phyloP scores from a whole-genome alignment of 805 yeast genomes.

The Metschnikowia cubensis region DNA sequence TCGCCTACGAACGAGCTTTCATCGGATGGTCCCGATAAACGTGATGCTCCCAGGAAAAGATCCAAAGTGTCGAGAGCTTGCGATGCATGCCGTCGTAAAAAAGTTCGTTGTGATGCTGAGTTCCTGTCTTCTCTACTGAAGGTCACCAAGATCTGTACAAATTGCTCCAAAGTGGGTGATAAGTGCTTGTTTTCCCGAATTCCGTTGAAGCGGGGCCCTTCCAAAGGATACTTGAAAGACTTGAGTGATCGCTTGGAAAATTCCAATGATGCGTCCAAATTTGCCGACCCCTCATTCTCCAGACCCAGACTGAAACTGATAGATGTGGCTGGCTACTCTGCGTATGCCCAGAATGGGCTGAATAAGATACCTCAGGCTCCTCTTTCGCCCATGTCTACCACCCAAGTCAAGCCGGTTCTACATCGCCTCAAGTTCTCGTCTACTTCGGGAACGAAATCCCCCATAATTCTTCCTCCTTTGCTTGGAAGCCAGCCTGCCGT shows the following conservation, averaged over 20 bases:
- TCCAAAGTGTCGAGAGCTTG: conserved; percentile 78
- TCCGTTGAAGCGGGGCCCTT: conserved; percentile 77
- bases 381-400: conserved; percentile 10
- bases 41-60: conserved; percentile 47
- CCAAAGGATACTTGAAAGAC: conserved; percentile 61
- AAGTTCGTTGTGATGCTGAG: conserved; percentile 66
- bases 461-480: conserved; percentile 18
- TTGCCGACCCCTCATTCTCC: background rate
- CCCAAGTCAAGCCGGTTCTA: conserved; percentile 12
- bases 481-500: conserved; percentile 12
- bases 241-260: conserved; percentile 29
- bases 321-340: conserved; percentile 8
- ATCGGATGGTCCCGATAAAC: conserved; percentile 2
- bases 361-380: conserved; percentile 1
- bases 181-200: conserved; percentile 64
- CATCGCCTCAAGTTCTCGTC: conserved; percentile 12
- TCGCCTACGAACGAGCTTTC: conserved; percentile 1
- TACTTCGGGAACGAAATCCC: conserved; percentile 10
- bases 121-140: conserved; percentile 41
- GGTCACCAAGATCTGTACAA: conserved; percentile 54
- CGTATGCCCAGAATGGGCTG: background rate
- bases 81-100: conserved; percentile 73
- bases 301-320: conserved; percentile 18
- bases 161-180: conserved; percentile 58
- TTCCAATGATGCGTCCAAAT: background rate